Base-by-base conservation (phyloP, 106 monocot species). In the Allium fistulosum region DNA sequence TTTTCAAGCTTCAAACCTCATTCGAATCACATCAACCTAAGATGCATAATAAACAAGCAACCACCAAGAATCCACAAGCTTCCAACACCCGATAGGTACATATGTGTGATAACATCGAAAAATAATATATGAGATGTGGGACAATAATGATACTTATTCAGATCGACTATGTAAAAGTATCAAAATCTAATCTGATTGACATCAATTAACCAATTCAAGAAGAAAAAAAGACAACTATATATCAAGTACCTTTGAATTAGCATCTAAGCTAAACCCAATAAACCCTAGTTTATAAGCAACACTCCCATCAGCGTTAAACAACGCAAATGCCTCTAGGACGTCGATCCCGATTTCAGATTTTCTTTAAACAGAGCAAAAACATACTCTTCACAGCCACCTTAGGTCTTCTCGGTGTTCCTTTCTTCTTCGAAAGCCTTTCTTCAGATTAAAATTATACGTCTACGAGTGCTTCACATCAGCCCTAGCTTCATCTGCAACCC, bases 291-390 rank as follows among this genome's bases (percentile, higher is more conserved):
- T 73, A 79, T 87, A 85, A 57, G 92, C 52, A 61, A 85, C 80
- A 61, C 87, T 85, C 16, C 92, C 92, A 75, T 92, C 82, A 37
- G 92, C 78, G 55, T 92, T 88, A 60, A 92, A 84, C 26, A 92
- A 69, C 12, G 87, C 92, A 71, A 92, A 61, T 92, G 79, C 69
- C 70, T 80, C 78, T 92, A 87, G 56, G 92, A 87, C 28, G 69
- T 13, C 52, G 81, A 77, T 26, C 92, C 92, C 55, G 80, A 63
- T 59, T 92, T 92, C 75, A 74, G 57, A 74, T 92, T 63, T 69
- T 92, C 92, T 66, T 92, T 92, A 55, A 87, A 92, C 65, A 92
- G 69, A 45, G 92, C 92, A 79, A 92, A 92, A 6, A 92, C 61
- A 69, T 92, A 92, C 10, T 87, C 60, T 77, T 87, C 4, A 80